A percentile compares a stretch with the other conserved stretches of the same genome.
These are phyloP conservation scores for Zygotorulaspora danielsina DNA, from an alignment of 805 yeast species.

Conservation along the genomic window DNA sequence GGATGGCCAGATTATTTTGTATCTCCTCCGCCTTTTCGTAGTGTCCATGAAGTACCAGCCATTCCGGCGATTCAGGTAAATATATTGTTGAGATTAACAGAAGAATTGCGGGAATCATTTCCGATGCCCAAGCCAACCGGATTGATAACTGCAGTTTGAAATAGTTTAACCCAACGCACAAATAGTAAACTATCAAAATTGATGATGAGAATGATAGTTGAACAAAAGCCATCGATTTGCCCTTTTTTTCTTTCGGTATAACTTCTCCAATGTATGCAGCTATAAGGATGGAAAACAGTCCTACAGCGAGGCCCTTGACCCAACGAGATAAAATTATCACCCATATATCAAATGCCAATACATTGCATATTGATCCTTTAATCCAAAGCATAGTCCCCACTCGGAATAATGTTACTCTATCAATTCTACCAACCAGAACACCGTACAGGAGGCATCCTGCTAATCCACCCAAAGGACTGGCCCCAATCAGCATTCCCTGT, in stretches of 20 bases:
- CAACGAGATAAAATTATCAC: conserved; percentile 48
- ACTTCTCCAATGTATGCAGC: conserved; percentile 55
- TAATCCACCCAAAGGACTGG: conserved; percentile 67
- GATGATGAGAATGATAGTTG: conserved; percentile 58
- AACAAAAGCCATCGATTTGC: conserved; percentile 49
- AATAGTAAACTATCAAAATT: conserved; percentile 51
- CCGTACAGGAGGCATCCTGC: conserved; percentile 62
- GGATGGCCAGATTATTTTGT: conserved; percentile 34
- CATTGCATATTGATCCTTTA: conserved; percentile 44
- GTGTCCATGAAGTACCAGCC: conserved; percentile 40
- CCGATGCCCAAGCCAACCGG: conserved; percentile 61
- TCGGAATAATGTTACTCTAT: conserved; percentile 54
- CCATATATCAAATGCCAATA: conserved; percentile 36
- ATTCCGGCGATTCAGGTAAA: conserved; percentile 51
- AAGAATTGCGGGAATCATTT: conserved; percentile 45
- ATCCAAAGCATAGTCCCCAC: conserved; percentile 54
- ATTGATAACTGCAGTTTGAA: conserved; percentile 46
- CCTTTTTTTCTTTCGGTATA: conserved; percentile 44
- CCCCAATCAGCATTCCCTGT: conserved; percentile 72
- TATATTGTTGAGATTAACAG: conserved; percentile 13
- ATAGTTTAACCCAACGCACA: conserved; percentile 44
- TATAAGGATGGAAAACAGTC: conserved; percentile 51
- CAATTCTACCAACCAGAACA: conserved; percentile 45
- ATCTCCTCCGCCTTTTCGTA: conserved; percentile 39
- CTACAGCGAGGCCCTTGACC: conserved; percentile 51